These are phyloP conservation scores for Xylariaceae sp. DNA, from an alignment of 2,329 filamentous ascomycete species.

Conservation along the genomic window DNA sequence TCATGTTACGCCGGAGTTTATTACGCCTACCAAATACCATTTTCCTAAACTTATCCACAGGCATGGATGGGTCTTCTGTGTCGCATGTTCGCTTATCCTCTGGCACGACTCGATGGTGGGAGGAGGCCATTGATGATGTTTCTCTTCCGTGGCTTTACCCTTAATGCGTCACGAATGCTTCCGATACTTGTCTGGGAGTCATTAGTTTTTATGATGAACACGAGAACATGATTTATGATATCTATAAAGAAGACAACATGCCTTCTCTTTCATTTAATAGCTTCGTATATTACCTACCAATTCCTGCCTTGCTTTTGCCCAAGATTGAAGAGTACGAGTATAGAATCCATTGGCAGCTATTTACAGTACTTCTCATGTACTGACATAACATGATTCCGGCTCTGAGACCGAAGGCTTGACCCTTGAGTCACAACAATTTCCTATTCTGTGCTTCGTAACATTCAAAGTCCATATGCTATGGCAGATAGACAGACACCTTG, in stretches of 20 bases:
- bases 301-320: no score
- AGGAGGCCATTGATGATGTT: not conserved
- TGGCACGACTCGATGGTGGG: not conserved
- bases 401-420: no score
- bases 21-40: not conserved
- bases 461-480: no score
- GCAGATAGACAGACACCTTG: not conserved
- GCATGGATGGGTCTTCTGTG: not conserved
- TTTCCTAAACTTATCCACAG: not conserved
- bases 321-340: no score
- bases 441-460: no score
- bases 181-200: not conserved
- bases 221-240: slow-evolving; percentile 11
- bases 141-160: not conserved
- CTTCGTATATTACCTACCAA: not conserved
- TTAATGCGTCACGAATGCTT: not conserved
- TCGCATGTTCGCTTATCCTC: not conserved
- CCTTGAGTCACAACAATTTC: no score
- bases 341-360: no score
- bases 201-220: slow-evolving; percentile 3
- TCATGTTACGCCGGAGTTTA: not conserved
- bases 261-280: not conserved
- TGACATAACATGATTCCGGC: no score
- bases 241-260: not conserved
- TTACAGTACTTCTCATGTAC: no score